These are phyloP conservation scores for Heterobasidion irregulare DNA, from an alignment of 1,284 basidiomycete genomes.

Conservation along the genomic window DNA sequence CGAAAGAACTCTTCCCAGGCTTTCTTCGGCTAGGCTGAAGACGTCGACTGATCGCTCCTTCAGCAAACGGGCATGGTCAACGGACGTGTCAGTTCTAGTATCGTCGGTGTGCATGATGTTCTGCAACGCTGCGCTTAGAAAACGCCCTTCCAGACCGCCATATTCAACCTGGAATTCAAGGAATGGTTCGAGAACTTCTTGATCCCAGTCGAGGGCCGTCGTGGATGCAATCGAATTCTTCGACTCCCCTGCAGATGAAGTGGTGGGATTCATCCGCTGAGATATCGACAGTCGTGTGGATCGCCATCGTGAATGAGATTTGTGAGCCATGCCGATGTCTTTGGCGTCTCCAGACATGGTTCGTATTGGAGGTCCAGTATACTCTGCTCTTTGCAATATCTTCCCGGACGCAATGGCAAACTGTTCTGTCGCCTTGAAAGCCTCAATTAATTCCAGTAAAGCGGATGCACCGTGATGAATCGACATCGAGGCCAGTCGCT, in stretches of 20 bases:
- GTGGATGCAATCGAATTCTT: constrained; percentile 21
- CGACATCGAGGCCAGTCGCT: constrained; percentile 63
- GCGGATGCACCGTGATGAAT: constrained; percentile 55
- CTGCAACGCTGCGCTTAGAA: constrained; percentile 51
- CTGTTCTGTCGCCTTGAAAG: constrained; percentile 72
- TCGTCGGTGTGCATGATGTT: constrained; percentile 31
- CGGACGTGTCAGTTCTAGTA: constrained; percentile 15
- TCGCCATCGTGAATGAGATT: constrained; percentile 23
- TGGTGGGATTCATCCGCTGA: constrained; percentile 34
- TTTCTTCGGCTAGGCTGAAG: constrained; percentile 74
- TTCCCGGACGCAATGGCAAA: constrained; percentile 68
- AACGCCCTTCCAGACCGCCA: constrained; percentile 62
- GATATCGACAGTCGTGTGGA: constrained; percentile 71
- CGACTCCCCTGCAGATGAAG: constrained; percentile 14
- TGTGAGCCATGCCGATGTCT: constrained; percentile 10
- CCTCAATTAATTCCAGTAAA: constrained; percentile 62
- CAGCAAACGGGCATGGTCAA: constrained; percentile 57
- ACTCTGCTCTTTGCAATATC: constrained; percentile 67
- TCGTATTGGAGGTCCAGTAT: constrained; percentile 26
- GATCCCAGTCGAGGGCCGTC: constrained; percentile 69
- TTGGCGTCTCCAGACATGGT: constrained; percentile 4
- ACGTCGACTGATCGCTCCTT: constrained; percentile 67
- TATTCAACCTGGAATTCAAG: constrained; percentile 85
- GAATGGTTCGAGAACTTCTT: constrained; percentile 86
- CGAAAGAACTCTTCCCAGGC: constrained; percentile 59